Base-by-base conservation (phyloP, 2,329 filamentous ascomycete species). In the Claviceps purpurea region DNA sequence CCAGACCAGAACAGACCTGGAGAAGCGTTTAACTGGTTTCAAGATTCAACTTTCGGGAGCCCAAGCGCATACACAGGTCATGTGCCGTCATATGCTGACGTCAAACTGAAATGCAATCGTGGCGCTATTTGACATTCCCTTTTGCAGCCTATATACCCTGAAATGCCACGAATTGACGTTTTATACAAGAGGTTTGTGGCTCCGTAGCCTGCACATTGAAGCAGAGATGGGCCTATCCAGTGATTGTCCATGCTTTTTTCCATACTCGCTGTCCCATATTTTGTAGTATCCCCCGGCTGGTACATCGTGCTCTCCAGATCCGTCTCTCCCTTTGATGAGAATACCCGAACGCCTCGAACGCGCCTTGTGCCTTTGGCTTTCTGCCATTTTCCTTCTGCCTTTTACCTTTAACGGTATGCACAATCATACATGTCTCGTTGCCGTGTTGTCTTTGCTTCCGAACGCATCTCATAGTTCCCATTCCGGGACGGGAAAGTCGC, bases 401-500 rank as follows among this genome's bases (percentile, higher is more conserved):
- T 34, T 8, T 10, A 34, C 8, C 43, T 26, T 45, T 11, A 22
- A n/a, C 37, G n/a, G 22, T 26, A 6, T 8, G 14, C 10, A 14
- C n/a, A 16, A 30, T 7, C 6, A 13, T 40, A 37, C 34, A n/a
- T 4, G 16, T 3, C n/a, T 22, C 20, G 45, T 34, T 47, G 26
- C 26, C 24, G 16, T 16, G 16, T 18, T 11, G 3, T 39, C 18
- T 34, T 34, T 26, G 4, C 18, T 34, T n/a, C 42, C 1, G 2
- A 22, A 47, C n/a, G 20, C 16, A 39, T 22, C 10, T 54, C 59
- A 71, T 52, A 72, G 52, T 52, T 69, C 65, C 70, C 69, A 71
- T 40, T 68, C 64, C 13, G 69, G 69, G n/a, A 71, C 64, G 10
- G 62, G 62, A 59, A 72, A 72, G 56, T 71, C 61, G 50, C 69